Evolutionary conservation across 768 basidiomycete genomes (phyloP), one percentile per base, ranked within the genome.

Genomic region (Trametopsis cervina): DNA sequence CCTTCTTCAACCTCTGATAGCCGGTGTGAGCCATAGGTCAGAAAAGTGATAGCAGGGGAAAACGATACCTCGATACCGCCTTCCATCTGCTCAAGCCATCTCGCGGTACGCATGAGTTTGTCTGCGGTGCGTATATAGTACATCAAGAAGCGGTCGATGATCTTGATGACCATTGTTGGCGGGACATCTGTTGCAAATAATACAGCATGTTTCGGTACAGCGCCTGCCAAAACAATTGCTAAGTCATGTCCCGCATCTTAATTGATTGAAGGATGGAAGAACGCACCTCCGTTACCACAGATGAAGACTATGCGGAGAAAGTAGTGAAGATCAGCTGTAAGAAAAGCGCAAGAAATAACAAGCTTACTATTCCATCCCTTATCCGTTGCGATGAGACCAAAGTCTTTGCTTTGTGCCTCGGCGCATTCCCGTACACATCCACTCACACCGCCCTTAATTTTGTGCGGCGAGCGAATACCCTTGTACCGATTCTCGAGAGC

Each of bases 351-450:
- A n/a, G n/a, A n/a, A n/a, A n/a, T n/a, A 12, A 40, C 21, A 15
- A 6, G 54, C 69, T 50, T 52, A 78, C 74, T 60, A 55, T 87
- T 85, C 83, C 84, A 87, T n/a, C 85, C 85, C 62, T 87, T 85
- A 63, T 79, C 80, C 0, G 83, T 85, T 1, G 84, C 85, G 47
- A 87, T 87, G 33, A 86, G 63, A 11, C 85, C 85, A 55, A 87
- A 89, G 61, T 87, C 84, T 58, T 78, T 84, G 11, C 68, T 68
- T 56, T 89, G 85, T 2, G 85, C 85, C 62, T 87, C 85, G 0
- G 85, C 85, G 51, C 85, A 89, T 59, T 87, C 85, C 15, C 85
- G 73, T 0, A 83, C 73, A 57, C 85, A 87, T 17, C 85, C 85
- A 18, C 77, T 79, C 3, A 89, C 82, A 10, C 85, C 85, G 21